Evolutionary conservation across 345 rosid genomes (phyloP), one percentile per base, ranked within the genome.

Genomic region (Populus nigra): DNA sequence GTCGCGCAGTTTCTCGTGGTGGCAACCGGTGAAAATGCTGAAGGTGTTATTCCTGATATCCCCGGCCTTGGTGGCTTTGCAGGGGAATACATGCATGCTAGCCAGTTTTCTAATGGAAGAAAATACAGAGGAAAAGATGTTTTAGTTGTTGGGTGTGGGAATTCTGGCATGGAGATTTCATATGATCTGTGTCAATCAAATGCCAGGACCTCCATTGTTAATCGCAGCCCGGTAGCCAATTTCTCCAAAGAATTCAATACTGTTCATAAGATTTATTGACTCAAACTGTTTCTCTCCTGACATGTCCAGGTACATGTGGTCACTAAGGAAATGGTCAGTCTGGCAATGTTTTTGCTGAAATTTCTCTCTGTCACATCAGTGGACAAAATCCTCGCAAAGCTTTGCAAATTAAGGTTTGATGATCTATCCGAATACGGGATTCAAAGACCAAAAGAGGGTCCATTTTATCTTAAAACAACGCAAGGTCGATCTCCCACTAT

Each of bases 151-250:
- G 91, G 96, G 12, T 73, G 88, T 76, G 92, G 96, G 2, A 90
- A 89, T 57, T 91, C 91, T 4, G 92, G 92, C 7, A 86, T 90
- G 90, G 96, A 89, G 77, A 91, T 90, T 27, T 88, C 90, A 8
- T 86, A 82, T 47, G 94, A 89, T 73, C 36, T 90, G 11, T 78
- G 85, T 7, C 82, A 55, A n/a, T 39, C 38, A 8, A 82, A 81
- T 41, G 92, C 89, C 31, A 66, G 47, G 1, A 79, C 89, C 68
- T 83, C 90, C 15, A 59, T 90, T 22, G 87, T 89, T 35, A 79
- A 71, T 50, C 88, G 86, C 27, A 80, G 84, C 18, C 89, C 90
- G 23, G 89, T 87, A 22, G 4, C 33, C 33, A 31, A 31, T 31
- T 31, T 31, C 33, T 31, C 33, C 33, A 31, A 0, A 31, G 33